phyloP scores from a whole-genome alignment of 345 rosid species.

The Aegle marmelos region DNA sequence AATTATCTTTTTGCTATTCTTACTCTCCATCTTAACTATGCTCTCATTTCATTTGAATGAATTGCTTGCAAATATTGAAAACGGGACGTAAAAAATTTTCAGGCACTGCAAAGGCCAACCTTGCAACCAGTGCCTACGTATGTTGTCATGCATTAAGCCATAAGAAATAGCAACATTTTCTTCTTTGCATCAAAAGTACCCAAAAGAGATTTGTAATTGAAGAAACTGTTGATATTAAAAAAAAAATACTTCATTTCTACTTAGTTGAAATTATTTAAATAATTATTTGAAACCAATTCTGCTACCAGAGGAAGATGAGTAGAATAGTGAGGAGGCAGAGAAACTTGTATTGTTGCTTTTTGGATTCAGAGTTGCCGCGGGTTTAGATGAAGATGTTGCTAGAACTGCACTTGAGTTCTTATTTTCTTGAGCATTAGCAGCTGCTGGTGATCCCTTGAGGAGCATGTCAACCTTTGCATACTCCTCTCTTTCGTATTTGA shows the following conservation, averaged over 20 bases:
- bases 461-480: conserved; percentile 69
- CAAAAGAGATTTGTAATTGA: conserved; percentile 11
- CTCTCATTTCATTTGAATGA: background rate
- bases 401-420: conserved; percentile 21
- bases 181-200: conserved; percentile 29
- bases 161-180: conserved; percentile 22
- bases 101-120: conserved; percentile 11
- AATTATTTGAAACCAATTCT: conserved; percentile 33
- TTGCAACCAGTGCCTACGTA: conserved; percentile 4
- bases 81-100: conserved; percentile 2
- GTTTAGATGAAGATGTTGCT: conserved; percentile 57
- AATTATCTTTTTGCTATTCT: conserved; percentile 18
- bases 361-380: conserved; percentile 18
- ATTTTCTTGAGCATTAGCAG: conserved; percentile 24
- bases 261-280: conserved; percentile 1
- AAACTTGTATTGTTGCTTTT: conserved; percentile 76
- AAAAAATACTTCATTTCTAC: conserved; percentile 24
- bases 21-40: conserved; percentile 5
- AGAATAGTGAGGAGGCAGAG: conserved; percentile 79
- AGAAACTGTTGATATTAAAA: conserved; percentile 6
- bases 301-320: conserved; percentile 51
- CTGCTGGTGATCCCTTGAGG: conserved; percentile 64
- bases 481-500: conserved; percentile 81
- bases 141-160: conserved; percentile 15
- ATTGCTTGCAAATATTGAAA: background rate